Conservation (phyloP, 345 rosid genomes). For the Rhodamnia rubescens region DNA sequence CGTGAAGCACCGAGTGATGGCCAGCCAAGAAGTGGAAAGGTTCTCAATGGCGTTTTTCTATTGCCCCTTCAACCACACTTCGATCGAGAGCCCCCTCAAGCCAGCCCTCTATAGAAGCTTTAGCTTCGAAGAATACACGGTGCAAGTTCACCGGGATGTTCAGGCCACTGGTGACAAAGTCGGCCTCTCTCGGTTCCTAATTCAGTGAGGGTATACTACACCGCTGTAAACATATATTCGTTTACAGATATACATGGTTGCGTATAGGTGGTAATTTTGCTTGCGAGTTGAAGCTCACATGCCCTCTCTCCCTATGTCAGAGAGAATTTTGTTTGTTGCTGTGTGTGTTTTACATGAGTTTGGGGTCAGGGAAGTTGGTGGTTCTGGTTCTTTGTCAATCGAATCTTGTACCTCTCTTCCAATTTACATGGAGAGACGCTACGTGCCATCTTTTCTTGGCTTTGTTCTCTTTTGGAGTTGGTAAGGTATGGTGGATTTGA, state of each 20-base stretch:
- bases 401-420: not conserved
- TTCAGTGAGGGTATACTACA: not conserved
- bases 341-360: not conserved
- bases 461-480: not conserved
- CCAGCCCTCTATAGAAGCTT: conserved; percentile 45
- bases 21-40: conserved; percentile 37
- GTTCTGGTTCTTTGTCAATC: not conserved
- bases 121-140: conserved; percentile 41
- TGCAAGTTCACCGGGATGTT: conserved; percentile 43
- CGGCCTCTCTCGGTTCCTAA: conserved; percentile 61
- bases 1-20: conserved; percentile 50
- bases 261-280: not conserved
- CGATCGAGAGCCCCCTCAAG: conserved; percentile 26
- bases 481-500: not conserved
- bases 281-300: not conserved
- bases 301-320: not conserved
- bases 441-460: not conserved
- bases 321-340: not conserved
- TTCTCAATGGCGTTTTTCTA: conserved; percentile 53
- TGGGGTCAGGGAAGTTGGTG: not conserved
- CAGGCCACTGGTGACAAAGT: conserved; percentile 58
- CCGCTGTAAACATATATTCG: not conserved
- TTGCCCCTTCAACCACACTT: conserved; percentile 40
- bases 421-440: not conserved
- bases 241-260: not conserved